Conservation (phyloP, 169 alveolate genomes). For the Plasmodium fragile region DNA sequence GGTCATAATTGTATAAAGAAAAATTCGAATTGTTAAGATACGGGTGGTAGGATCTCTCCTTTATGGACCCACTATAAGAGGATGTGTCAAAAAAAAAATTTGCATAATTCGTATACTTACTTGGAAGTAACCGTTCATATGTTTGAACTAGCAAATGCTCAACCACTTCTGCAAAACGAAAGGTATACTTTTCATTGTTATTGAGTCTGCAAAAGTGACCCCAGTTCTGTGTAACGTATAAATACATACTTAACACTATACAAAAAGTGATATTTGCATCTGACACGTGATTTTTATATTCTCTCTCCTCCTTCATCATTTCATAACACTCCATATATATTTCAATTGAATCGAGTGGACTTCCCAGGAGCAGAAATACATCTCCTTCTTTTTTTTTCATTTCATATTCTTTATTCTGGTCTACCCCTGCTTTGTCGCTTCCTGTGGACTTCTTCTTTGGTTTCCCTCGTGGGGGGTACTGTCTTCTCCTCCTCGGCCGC, state of each 20-base stretch:
- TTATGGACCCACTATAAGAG: conserved; percentile 32
- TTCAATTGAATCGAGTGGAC: conserved; percentile 58
- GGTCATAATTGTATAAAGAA: conserved; percentile 8
- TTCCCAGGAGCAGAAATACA: conserved; percentile 59
- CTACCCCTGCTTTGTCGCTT: neutral
- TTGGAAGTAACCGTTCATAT: conserved; percentile 17
- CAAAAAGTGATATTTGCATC: conserved; percentile 48
- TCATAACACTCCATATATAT: conserved; percentile 38
- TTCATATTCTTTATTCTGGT: neutral
- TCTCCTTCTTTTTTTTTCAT: conserved; percentile 58
- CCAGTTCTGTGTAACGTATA: conserved; percentile 59
- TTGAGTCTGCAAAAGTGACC: conserved; percentile 21
- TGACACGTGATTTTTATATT: neutral
- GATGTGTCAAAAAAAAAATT: conserved; percentile 71
- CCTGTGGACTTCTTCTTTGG: neutral
- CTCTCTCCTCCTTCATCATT: neutral
- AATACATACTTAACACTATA: conserved; percentile 13
- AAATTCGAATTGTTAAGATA: conserved; percentile 5
- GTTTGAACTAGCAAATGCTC: conserved; percentile 18
- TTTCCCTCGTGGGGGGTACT: neutral
- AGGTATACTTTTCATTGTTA: conserved; percentile 41
- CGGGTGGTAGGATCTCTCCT: neutral
- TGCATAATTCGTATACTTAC: conserved; percentile 6
- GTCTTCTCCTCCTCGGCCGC: neutral
- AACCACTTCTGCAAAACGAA: conserved; percentile 35